Evolutionary conservation across 1,284 basidiomycete species (phyloP), one percentile per base, ranked within the genome.

Genomic region (Pseudozyma hubeiensis): DNA sequence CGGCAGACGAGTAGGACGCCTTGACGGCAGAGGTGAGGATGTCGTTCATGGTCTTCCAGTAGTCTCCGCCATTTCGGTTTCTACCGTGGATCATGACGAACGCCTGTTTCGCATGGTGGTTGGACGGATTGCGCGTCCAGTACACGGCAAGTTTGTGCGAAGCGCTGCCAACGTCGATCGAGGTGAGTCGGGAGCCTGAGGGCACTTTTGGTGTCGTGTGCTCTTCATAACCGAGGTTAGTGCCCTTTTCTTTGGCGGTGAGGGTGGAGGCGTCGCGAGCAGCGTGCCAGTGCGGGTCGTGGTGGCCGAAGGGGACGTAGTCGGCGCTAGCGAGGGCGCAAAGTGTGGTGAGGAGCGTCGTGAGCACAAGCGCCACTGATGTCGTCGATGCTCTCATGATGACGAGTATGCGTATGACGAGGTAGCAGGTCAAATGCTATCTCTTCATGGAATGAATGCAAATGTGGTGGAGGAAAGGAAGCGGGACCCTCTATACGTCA

Each of bases 31-130:
- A 59, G 5, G 67, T 5, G 30, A 82, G 66, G 10, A 73, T 66
- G 11, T 67, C 40, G 52, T 77, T 54, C 80, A 81, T 82, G 14
- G 75, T 79, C 13, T 41, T 63, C 78, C 78, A 80, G 61, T 81
- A 80, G 16, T 52, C 52, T 45, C 60, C 64, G 29, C 81, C 82
- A 55, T 83, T 64, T 2, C 80, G 71, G 17, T 75, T 53, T 17
- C 75, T 62, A 10, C 81, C 82, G 57, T 84, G 82, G 59, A 84
- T 79, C 79, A 83, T 82, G 53, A 84, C 58, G 37, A 74, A 82
- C 9, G 81, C 82, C 35, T 80, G 75, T 39, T 63, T 59, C 1
- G 70, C 77, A n/a, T 53, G 45, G 1, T 19, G 2, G 51, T 81
- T 69, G 16, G 67, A 41, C 3, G 72, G 66, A 0, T 41, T 31